Base-by-base conservation (phyloP, 768 basidiomycete species). In the Suillus subaureus region DNA sequence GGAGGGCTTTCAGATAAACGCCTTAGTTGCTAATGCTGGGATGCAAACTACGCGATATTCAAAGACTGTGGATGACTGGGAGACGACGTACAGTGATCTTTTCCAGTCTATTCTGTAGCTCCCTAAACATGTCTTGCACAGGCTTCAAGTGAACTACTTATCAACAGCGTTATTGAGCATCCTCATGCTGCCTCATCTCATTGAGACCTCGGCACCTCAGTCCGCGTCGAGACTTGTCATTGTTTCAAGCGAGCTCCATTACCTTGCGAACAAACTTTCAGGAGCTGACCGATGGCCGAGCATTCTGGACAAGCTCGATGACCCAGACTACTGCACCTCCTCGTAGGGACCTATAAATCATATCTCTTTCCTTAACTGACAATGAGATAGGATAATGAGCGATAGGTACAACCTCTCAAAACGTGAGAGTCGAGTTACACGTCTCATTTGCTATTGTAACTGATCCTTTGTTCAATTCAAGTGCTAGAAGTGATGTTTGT, bases 41-140 rank as follows among this genome's bases (percentile, higher is more conserved):
- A 58, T 73, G 9, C 58, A 67, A 1, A 16, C 42, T 2, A 1
- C 0, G 0, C 42, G 62, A 1, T 79, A 79, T 47, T 40, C 67
- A 21, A 64, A 68, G 21, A 81, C 81, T 0, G 2, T 33, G 33
- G 85, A 87, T 66, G 84, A 82, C 4, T 87, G 82, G 81, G 84
- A 87, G 67, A 45, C 70, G 43, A 74, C 68, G 85, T 85, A 67
- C 26, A 72, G 69, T n/a, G 39, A 28, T 49, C 61, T 37, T 11
- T 54, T 64, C n/a, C 33, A 21, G 23, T 12, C 28, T 2, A 21
- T 26, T 13, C 26, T 26, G 16, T 31, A 16, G 3, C 21, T 43
- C 12, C n/a, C 13, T 16, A 61, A 33, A 6, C 11, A 45, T 49
- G 64, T 40, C 31, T 28, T 16, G 9, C 54, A 11, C 33, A 80